Evolutionary conservation across 495 filamentous ascomycete genomes (phyloP).

Genomic region (Astrothelium subdiscretum): DNA sequence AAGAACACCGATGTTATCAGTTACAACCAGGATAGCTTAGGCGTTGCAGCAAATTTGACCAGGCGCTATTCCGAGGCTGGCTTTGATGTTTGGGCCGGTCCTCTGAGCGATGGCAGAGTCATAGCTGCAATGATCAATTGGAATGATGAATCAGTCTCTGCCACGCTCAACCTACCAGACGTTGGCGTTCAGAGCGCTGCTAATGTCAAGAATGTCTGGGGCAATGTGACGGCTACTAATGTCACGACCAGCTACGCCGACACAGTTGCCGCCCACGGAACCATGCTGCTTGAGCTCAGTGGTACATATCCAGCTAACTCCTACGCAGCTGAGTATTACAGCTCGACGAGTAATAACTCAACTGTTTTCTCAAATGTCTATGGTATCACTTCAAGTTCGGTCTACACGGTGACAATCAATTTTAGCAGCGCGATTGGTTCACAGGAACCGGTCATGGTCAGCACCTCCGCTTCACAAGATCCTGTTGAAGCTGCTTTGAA

Average conservation of each 20-base stretch:
- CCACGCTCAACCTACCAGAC: slow-evolving; percentile 32
- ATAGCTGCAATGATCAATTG: slow-evolving; percentile 39
- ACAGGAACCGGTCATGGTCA: not conserved
- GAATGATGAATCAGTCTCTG: slow-evolving; percentile 27
- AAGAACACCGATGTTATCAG: slow-evolving; percentile 6
- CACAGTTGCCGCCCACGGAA: slow-evolving; percentile 32
- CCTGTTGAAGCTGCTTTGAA: not conserved
- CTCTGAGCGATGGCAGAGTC: slow-evolving; percentile 28
- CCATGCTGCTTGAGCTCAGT: slow-evolving; percentile 32
- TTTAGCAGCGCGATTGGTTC: slow-evolving; percentile 8
- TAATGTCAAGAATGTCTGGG: slow-evolving; percentile 36
- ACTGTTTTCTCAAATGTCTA: slow-evolving; percentile 29
- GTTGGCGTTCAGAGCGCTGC: slow-evolving; percentile 32
- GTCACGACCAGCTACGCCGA: slow-evolving; percentile 32
- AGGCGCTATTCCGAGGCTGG: slow-evolving; percentile 32
- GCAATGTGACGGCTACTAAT: slow-evolving; percentile 15
- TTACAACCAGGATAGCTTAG: slow-evolving; percentile 9
- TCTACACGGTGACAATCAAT: slow-evolving; percentile 22
- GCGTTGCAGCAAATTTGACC: slow-evolving; percentile 8
- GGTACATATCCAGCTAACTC: slow-evolving; percentile 24
- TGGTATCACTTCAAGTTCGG: slow-evolving; percentile 28
- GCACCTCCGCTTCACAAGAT: not conserved
- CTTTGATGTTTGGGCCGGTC: slow-evolving; percentile 40
- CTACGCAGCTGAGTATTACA: slow-evolving; percentile 14
- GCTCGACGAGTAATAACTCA: not conserved